These are phyloP conservation scores for Stereum hirsutum DNA, from an alignment of 1,284 basidiomycete species.

Conservation along the genomic window DNA sequence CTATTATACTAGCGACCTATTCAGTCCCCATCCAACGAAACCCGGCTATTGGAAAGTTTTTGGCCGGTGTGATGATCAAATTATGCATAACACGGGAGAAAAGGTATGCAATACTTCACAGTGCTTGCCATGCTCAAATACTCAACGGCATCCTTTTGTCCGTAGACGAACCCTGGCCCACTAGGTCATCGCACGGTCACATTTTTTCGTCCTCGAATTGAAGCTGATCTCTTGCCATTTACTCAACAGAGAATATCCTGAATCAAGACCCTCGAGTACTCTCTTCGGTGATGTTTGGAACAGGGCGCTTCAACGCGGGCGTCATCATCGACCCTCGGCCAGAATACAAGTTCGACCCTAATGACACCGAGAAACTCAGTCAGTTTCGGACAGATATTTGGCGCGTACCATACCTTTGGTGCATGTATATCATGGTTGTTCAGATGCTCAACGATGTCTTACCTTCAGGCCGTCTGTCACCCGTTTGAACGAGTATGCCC, in stretches of 20 bases:
- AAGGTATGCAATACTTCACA: slow-evolving; percentile 19
- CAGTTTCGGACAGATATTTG: slow-evolving; percentile 22
- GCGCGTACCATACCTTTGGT: slow-evolving; percentile 10
- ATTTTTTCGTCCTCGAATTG: neutral
- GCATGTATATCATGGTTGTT: neutral
- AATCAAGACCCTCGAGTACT: slow-evolving; percentile 18
- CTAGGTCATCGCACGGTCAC: slow-evolving; percentile 18
- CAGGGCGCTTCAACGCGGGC: slow-evolving; percentile 25
- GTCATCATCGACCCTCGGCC: slow-evolving; percentile 25
- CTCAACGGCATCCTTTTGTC: neutral
- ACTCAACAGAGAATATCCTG: slow-evolving; percentile 13
- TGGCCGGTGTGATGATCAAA: slow-evolving; percentile 34
- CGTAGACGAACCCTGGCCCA: slow-evolving; percentile 28
- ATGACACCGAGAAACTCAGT: slow-evolving; percentile 13
- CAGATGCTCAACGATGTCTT: neutral
- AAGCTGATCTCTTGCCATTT: neutral
- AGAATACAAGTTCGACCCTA: slow-evolving; percentile 16
- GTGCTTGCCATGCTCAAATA: too few species aligned
- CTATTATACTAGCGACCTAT: slow-evolving; percentile 27
- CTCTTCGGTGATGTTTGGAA: slow-evolving; percentile 27
- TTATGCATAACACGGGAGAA: slow-evolving; percentile 34
- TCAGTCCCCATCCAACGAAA: slow-evolving; percentile 30
- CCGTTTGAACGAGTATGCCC: slow-evolving; percentile 26
- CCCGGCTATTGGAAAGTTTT: slow-evolving; percentile 28
- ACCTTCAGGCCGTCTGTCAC: slow-evolving; percentile 23